A percentile compares a stretch with the other conserved stretches of the same genome.
These are phyloP conservation scores for Taxawa tesnikishii DNA, from an alignment of 2,329 filamentous ascomycete species.

Conservation along the genomic window DNA sequence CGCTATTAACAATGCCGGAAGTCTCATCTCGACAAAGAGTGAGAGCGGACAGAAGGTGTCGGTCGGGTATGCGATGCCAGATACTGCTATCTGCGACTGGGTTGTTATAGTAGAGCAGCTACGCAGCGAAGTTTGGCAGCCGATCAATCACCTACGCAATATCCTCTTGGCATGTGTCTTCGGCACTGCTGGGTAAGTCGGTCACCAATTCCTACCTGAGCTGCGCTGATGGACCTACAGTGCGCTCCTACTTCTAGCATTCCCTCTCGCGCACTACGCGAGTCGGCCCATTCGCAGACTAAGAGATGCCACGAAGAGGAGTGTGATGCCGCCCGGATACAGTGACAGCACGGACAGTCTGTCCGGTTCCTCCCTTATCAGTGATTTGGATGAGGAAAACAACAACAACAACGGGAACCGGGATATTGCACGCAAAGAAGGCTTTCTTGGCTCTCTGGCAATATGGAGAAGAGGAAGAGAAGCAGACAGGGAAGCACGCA, in stretches of 20 bases:
- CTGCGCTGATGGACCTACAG: too few species aligned
- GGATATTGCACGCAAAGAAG: constrained; percentile 31
- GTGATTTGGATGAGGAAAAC: constrained; percentile 15
- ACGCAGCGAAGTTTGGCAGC: constrained; percentile 59
- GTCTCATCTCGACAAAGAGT: constrained; percentile 56
- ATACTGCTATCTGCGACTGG: constrained; percentile 64
- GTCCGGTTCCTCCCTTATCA: constrained; percentile 13
- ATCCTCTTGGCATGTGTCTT: constrained; percentile 80
- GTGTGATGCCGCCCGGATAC: constrained; percentile 54
- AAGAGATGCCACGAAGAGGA: constrained; percentile 62
- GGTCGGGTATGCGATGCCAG: constrained; percentile 65
- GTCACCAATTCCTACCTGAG: too few species aligned
- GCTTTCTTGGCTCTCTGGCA: constrained; percentile 25
- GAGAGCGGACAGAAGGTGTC: constrained; percentile 59
- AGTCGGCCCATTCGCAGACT: constrained; percentile 69
- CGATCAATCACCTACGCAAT: constrained; percentile 62
- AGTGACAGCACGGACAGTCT: constrained; percentile 24
- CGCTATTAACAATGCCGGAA: constrained; percentile 54
- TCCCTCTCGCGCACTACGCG: constrained; percentile 71
- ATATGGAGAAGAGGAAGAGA: constrained; percentile 18
- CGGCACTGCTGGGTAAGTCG: constrained; percentile 66
- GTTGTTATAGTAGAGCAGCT: constrained; percentile 68
- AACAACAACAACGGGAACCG: constrained; percentile 35
- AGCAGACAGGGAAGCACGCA: constrained; percentile 21
- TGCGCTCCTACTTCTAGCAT: constrained; percentile 55